These are phyloP conservation scores for Monosporascus sp. DNA, from an alignment of 2,329 filamentous ascomycete species.

Conservation along the genomic window DNA sequence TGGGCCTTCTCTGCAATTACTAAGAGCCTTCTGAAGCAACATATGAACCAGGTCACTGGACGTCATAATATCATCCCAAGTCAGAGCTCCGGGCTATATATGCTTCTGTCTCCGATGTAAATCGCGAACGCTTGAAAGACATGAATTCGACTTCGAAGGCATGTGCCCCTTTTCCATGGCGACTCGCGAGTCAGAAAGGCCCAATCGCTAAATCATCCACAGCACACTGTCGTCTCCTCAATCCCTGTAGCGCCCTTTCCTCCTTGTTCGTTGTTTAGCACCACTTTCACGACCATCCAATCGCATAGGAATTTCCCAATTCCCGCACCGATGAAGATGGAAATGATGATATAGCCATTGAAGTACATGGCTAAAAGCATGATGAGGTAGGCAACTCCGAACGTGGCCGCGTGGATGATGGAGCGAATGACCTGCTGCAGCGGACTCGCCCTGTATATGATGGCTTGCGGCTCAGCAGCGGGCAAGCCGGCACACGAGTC, in stretches of 20 bases:
- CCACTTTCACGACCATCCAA: slow-evolving; percentile 43
- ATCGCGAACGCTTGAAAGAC: too few species aligned
- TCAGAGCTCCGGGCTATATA: too few species aligned
- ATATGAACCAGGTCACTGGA: too few species aligned
- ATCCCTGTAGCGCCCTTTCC: slow-evolving; percentile 26
- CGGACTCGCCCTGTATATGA: slow-evolving; percentile 34
- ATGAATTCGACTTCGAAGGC: too few species aligned
- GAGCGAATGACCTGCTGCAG: slow-evolving; percentile 36
- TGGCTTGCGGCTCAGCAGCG: slow-evolving; percentile 10
- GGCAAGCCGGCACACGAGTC: slow-evolving; percentile 10
- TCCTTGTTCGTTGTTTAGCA: slow-evolving; percentile 18
- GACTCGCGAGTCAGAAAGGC: too few species aligned
- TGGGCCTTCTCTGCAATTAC: too few species aligned
- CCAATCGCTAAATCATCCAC: slow-evolving; percentile 24
- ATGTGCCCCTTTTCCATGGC: too few species aligned
- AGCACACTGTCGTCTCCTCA: slow-evolving; percentile 44
- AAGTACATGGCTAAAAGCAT: slow-evolving; percentile 43
- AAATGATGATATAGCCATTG: slow-evolving; percentile 40
- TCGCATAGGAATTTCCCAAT: slow-evolving; percentile 51
- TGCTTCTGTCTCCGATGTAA: too few species aligned
- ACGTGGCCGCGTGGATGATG: slow-evolving; percentile 33
- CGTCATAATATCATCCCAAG: too few species aligned
- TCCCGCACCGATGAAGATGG: slow-evolving; percentile 41
- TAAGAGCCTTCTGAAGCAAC: too few species aligned
- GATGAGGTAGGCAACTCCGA: slow-evolving; percentile 38